phyloP scores from a whole-genome alignment of 306 rosid species.

The Vigna hirtella region DNA sequence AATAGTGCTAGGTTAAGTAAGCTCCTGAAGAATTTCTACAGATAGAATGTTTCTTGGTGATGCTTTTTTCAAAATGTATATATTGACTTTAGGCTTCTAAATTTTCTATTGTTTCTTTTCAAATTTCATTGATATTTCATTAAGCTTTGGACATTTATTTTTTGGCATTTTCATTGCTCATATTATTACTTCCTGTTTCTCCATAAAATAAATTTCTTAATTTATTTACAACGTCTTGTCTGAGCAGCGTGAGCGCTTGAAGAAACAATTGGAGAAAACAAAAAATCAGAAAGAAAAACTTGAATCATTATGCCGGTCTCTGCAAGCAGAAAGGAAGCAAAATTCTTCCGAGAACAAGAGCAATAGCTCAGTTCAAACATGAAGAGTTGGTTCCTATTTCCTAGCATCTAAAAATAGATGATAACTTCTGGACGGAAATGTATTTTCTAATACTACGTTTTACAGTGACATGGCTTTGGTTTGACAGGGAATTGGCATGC shows the following conservation, averaged over 20 bases:
- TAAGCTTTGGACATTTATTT: not conserved
- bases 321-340: slow-evolving; percentile 93
- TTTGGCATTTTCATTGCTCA: not conserved
- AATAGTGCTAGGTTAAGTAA: too few relatives aligned
- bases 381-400: slow-evolving; percentile 42
- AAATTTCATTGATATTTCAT: not conserved
- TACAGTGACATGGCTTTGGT: slow-evolving; percentile 24
- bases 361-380: slow-evolving; percentile 55
- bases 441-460: slow-evolving; percentile 21
- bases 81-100: not conserved
- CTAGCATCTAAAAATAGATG: slow-evolving; percentile 26
- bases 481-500: slow-evolving; percentile 36
- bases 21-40: not conserved
- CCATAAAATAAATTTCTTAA: not conserved
- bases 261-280: slow-evolving; percentile 82
- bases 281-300: slow-evolving; percentile 90
- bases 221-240: not conserved
- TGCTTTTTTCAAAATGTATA: not conserved
- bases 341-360: slow-evolving; percentile 60
- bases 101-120: not conserved
- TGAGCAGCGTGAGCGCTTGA: slow-evolving; percentile 81
- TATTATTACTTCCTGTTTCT: slow-evolving; percentile 3
- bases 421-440: slow-evolving; percentile 21
- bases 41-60: not conserved
- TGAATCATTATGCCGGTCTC: slow-evolving; percentile 87